A percentile compares a stretch with the other conserved stretches of the same genome.
Conservation (phyloP, 805 yeast genomes). For the Yarrowia alimentaria region DNA sequence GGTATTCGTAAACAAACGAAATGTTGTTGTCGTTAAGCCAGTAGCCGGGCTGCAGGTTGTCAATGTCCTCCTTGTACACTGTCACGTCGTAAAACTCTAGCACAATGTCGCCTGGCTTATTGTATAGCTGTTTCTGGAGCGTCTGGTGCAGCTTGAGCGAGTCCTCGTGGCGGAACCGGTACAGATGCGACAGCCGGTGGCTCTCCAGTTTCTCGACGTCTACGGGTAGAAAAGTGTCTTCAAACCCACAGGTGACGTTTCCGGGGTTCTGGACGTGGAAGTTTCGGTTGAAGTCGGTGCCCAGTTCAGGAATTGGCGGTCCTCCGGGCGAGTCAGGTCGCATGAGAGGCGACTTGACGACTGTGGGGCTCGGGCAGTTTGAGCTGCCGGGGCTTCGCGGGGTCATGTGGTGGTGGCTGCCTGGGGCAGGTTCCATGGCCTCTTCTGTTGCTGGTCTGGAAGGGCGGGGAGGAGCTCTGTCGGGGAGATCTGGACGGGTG, state of each 20-base stretch:
- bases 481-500: slow-evolving; percentile 6
- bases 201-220: slow-evolving; percentile 13
- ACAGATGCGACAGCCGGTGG: slow-evolving; percentile 6
- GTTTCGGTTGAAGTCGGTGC: slow-evolving; percentile 16
- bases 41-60: slow-evolving; percentile 58
- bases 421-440: no score
- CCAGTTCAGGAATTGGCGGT: slow-evolving; percentile 1
- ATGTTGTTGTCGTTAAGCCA: slow-evolving; percentile 76
- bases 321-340: slow-evolving; percentile 14
- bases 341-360: slow-evolving; percentile 16
- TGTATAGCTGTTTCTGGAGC: slow-evolving; percentile 20
- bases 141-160: slow-evolving; percentile 19
- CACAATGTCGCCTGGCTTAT: slow-evolving; percentile 16
- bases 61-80: slow-evolving; percentile 57
- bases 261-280: slow-evolving; percentile 9
- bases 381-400: no score
- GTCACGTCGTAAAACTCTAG: slow-evolving; percentile 49
- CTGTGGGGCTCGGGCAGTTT: no score
- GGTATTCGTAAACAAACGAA: slow-evolving; percentile 58
- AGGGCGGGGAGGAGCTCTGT: slow-evolving; percentile 6
- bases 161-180: slow-evolving; percentile 25
- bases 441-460: slow-evolving; percentile 2
- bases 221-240: slow-evolving; percentile 22
- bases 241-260: slow-evolving; percentile 28
- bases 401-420: no score